Evolutionary conservation across 2,329 filamentous ascomycete genomes (phyloP).

Genomic region (Cadophora gregata): DNA sequence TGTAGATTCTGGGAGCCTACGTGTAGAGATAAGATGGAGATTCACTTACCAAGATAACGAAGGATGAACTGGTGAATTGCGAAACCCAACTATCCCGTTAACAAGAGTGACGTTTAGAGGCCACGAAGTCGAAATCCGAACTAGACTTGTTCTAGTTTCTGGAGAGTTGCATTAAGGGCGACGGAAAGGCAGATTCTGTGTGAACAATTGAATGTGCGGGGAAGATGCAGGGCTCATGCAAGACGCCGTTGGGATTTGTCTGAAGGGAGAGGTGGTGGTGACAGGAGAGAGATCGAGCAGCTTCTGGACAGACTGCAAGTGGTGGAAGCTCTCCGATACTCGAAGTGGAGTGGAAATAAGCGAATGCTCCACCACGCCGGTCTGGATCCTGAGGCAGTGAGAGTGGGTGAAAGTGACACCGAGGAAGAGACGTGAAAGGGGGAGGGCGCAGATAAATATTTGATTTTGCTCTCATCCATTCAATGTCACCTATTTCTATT

Average conservation of each 20-base stretch:
- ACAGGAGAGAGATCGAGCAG: constrained; percentile 2
- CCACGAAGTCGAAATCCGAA: constrained; percentile 38
- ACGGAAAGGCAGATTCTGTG: constrained; percentile 25
- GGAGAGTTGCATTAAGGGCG: constrained; percentile 39
- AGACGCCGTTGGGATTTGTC: constrained; percentile 28
- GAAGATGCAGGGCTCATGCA: constrained; percentile 30
- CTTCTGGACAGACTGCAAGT: constrained; percentile 7
- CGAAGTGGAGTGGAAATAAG: constrained; percentile 16
- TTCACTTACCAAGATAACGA: constrained; percentile 30
- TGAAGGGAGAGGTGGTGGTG: constrained; percentile 9
- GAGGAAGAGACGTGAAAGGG: not conserved
- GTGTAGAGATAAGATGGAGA: not conserved
- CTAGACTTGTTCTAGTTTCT: constrained; percentile 33
- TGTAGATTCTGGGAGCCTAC: not conserved
- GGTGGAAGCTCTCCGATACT: constrained; percentile 13
- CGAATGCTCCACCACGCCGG: not conserved
- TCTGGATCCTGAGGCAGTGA: constrained; percentile 7
- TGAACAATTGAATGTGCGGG: constrained; percentile 18
- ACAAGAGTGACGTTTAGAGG: constrained; percentile 34
- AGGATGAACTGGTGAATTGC: constrained; percentile 24
- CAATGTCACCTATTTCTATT: not conserved
- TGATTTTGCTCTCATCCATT: not conserved
- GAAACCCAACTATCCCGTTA: constrained; percentile 24
- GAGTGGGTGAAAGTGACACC: not conserved
- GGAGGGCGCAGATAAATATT: not conserved